Evolutionary conservation across 495 filamentous ascomycete genomes (phyloP).

Genomic region (Corynascus novoguineensis): DNA sequence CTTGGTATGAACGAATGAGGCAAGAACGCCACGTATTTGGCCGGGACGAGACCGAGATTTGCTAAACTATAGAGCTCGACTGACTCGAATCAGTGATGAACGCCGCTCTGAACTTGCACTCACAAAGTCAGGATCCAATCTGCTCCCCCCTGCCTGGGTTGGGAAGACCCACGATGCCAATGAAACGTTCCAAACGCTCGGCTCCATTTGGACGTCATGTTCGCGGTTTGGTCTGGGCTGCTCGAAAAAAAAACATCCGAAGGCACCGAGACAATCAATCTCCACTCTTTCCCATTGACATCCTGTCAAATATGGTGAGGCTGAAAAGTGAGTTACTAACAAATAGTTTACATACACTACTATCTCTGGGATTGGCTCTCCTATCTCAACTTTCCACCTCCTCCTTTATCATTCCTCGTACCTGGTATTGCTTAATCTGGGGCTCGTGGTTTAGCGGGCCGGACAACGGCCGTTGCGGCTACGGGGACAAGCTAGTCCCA

Average conservation of each 20-base stretch:
- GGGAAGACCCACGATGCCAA: neutral
- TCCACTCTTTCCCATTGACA: no score
- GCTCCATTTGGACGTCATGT: neutral
- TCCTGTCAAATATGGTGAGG: neutral
- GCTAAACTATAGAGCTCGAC: no score
- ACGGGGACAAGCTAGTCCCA: conserved; percentile 11
- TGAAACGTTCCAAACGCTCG: neutral
- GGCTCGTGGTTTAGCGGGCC: neutral
- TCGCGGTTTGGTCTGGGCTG: neutral
- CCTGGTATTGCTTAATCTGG: neutral
- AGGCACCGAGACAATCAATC: no score
- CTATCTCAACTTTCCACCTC: neutral
- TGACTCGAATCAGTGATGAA: no score
- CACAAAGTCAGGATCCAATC: no score
- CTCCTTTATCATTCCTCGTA: neutral
- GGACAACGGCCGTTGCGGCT: neutral
- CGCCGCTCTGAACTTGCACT: no score
- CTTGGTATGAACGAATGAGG: no score
- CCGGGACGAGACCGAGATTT: neutral
- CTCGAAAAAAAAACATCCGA: no score
- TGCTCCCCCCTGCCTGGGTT: neutral
- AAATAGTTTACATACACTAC: no score
- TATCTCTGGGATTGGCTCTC: no score
- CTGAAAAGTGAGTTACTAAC: no score
- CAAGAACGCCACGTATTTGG: neutral